Evolutionary conservation across 768 basidiomycete genomes (phyloP).

Genomic region (Ramaria rubella): DNA sequence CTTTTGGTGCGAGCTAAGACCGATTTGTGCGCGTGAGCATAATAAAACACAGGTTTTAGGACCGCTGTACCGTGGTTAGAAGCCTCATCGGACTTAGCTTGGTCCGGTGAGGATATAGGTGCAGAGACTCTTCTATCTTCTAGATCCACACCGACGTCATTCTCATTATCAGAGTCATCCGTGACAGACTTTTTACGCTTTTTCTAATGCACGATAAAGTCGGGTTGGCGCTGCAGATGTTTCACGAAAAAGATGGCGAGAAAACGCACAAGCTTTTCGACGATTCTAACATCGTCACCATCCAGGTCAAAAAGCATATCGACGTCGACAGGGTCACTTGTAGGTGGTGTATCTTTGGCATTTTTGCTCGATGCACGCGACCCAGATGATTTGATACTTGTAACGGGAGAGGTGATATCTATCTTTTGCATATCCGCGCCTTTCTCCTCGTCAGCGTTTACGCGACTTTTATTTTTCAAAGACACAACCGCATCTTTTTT

Average conservation of each 20-base stretch:
- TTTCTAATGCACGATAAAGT: constrained; percentile 13
- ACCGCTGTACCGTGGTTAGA: not conserved
- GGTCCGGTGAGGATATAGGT: constrained; percentile 18
- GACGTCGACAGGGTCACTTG: constrained; percentile 71
- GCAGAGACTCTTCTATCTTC: constrained; percentile 12
- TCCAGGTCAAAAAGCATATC: constrained; percentile 56
- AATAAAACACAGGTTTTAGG: not conserved
- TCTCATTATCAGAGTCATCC: constrained; percentile 69
- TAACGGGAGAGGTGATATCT: not conserved
- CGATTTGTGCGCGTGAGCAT: not conserved
- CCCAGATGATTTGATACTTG: not conserved
- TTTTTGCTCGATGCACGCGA: not conserved
- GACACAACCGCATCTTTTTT: not conserved
- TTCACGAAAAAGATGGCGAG: not conserved
- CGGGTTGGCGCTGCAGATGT: not conserved
- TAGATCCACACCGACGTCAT: constrained; percentile 15
- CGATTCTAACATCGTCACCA: constrained; percentile 26
- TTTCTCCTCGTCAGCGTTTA: not conserved
- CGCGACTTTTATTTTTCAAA: not conserved
- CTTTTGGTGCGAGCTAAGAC: constrained; percentile 8
- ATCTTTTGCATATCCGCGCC: not conserved
- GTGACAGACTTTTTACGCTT: constrained; percentile 62
- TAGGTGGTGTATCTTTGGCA: constrained; percentile 57
- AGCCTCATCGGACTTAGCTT: not conserved
- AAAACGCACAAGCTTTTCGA: constrained; percentile 29